These are phyloP conservation scores for Aspergillus biplanus DNA, from an alignment of 495 filamentous ascomycete genomes.

Conservation along the genomic window DNA sequence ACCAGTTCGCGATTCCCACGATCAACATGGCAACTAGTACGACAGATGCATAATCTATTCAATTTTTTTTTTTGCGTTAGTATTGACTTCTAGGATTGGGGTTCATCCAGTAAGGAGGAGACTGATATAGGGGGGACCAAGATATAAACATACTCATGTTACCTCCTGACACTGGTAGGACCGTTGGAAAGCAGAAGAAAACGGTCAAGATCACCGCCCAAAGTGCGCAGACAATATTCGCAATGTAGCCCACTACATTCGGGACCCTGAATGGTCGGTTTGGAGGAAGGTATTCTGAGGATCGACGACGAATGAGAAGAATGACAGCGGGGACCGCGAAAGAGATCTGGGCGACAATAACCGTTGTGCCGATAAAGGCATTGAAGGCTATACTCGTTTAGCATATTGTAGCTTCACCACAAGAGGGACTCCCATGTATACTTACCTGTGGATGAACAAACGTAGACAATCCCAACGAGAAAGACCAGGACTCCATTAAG, in stretches of 20 bases:
- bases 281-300: conserved; percentile 21
- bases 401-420: neutral
- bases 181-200: conserved; percentile 32
- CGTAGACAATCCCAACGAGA: conserved; percentile 35
- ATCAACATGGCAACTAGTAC: conserved; percentile 35
- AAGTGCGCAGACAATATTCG: conserved; percentile 22
- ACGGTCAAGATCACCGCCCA: conserved; percentile 29
- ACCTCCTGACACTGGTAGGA: conserved; percentile 26
- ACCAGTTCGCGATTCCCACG: conserved; percentile 33
- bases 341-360: conserved; percentile 33
- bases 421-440: neutral
- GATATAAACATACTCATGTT: conserved; percentile 32
- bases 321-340: conserved; percentile 31
- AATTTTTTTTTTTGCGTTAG: neutral
- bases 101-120: no score
- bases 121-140: no score
- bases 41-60: conserved; percentile 35
- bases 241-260: conserved; percentile 23
- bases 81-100: conserved; percentile 16
- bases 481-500: conserved; percentile 31
- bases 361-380: conserved; percentile 32
- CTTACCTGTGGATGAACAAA: conserved; percentile 34
- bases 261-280: conserved; percentile 25
- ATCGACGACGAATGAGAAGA: conserved; percentile 24
- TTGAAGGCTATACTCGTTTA: conserved; percentile 32